These are phyloP conservation scores for Aspergillus sojae DNA, from an alignment of 2,329 filamentous ascomycete genomes.

Conservation along the genomic window DNA sequence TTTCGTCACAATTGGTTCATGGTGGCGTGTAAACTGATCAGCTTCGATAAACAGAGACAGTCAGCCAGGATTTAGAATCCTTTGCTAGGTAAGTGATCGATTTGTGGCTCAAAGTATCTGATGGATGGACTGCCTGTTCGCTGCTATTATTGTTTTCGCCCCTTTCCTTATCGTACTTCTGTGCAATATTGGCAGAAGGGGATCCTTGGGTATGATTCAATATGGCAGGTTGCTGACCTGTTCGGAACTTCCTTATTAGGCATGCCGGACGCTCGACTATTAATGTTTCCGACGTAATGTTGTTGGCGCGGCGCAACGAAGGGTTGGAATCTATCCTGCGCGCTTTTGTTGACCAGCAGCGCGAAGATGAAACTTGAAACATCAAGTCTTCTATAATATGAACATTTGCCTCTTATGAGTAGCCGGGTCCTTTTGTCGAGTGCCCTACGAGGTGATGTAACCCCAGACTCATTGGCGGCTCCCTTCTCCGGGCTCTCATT, in stretches of 20 bases:
- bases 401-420: not conserved
- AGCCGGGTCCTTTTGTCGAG: not conserved
- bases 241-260: conserved; percentile 50
- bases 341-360: conserved; percentile 39
- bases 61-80: conserved; percentile 63
- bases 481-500: not conserved
- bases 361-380: conserved; percentile 26
- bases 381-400: not conserved
- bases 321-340: conserved; percentile 75
- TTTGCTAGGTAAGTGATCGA: conserved; percentile 57
- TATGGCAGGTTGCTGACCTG: conserved; percentile 2
- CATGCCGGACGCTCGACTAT: conserved; percentile 83
- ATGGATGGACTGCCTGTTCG: not conserved
- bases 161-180: not conserved
- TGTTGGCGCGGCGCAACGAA: conserved; percentile 84
- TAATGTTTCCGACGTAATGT: conserved; percentile 81
- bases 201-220: not conserved
- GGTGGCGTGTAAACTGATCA: conserved; percentile 13
- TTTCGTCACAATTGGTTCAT: not conserved
- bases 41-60: conserved; percentile 46
- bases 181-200: not conserved
- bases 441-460: not conserved
- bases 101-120: not conserved
- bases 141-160: not conserved
- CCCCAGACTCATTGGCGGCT: conserved; percentile 12